Base-by-base conservation (phyloP, 2,329 filamentous ascomycete genomes). In the Venturia carpophila region DNA sequence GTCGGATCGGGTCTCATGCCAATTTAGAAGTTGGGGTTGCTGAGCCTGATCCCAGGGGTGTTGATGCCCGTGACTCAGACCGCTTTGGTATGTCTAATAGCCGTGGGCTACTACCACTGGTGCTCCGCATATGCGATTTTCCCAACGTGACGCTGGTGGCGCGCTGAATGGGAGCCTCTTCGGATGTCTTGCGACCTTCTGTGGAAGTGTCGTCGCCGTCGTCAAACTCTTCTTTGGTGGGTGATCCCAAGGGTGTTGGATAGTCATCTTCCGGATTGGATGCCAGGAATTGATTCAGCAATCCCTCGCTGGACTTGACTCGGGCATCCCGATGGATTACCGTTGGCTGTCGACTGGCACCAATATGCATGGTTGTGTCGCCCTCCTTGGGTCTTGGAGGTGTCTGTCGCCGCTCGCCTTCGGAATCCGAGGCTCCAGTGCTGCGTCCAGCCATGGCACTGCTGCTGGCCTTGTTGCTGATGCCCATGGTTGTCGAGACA, bases 81-180 rank as follows among this genome's bases (percentile, higher is more conserved):
- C 39, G 60, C 21, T 24, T 61, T 80, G 82, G 81, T 60, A 92
- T 80, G 62, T 92, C 86, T 62, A 94, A 77, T 63, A 93, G 76
- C 75, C 85, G 89, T 13, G 89, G 89, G 71, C 88, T 92, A 62
- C 90, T 90, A 56, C 89, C 88, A 71, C 89, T 92, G 71, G 92
- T 86, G 68, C 88, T 88, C 64, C 87, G 83, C 24, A 80, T 84
- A 70, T 92, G 89, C 11, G 82, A 80, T 70, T 81, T 84, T 66
- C 84, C 84, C 62, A 89, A 79, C 67, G 88, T 84, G 66, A 93
- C 79, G 74, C 88, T 93, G 63, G 82, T 87, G 37, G 91, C 90
- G 69, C 88, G 85, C 70, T 86, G 83, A 37, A 86, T 70, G 67
- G 66, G 10, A 34, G 24, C 27, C 11, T 63, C 64, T 24, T 62